phyloP scores from a whole-genome alignment of 1,284 basidiomycete genomes.

The Apiotrichum veenhuisii region DNA sequence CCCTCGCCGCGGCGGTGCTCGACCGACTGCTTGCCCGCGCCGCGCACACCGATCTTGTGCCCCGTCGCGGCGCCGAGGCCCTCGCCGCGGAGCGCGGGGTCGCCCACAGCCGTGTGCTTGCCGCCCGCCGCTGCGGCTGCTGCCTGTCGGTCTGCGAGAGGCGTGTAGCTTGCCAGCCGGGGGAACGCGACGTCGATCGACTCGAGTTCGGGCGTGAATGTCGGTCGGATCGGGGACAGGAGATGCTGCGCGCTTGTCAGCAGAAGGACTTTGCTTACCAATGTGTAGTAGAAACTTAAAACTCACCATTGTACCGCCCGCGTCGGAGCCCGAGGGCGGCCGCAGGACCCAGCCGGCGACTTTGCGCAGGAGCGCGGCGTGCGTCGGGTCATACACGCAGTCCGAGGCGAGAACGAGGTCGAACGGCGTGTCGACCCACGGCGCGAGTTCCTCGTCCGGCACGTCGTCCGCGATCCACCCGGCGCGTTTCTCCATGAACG shows the following conservation, averaged over 20 bases:
- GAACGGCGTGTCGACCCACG: slow-evolving; percentile 30
- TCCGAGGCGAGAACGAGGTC: slow-evolving; percentile 48
- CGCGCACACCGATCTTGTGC: slow-evolving; percentile 36
- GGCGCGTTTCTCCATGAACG: slow-evolving; percentile 20
- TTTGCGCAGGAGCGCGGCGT: slow-evolving; percentile 43
- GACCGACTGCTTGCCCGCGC: slow-evolving; percentile 36
- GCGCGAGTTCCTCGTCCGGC: slow-evolving; percentile 20
- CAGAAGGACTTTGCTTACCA: not conserved
- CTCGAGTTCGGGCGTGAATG: slow-evolving; percentile 48
- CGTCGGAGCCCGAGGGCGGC: slow-evolving; percentile 30
- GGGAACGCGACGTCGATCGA: slow-evolving; percentile 45
- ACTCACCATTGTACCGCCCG: slow-evolving; percentile 43
- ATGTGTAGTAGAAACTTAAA: slow-evolving; percentile 10
- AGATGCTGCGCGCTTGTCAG: slow-evolving; percentile 37
- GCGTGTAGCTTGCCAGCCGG: slow-evolving; percentile 27
- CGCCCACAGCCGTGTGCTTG: not conserved
- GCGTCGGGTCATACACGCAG: slow-evolving; percentile 49
- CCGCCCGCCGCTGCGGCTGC: slow-evolving; percentile 8
- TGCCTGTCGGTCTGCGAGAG: slow-evolving; percentile 22
- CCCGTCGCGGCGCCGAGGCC: slow-evolving; percentile 29
- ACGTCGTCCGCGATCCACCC: slow-evolving; percentile 6
- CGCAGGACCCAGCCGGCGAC: slow-evolving; percentile 42
- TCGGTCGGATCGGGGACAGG: slow-evolving; percentile 46
- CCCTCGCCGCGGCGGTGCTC: slow-evolving; percentile 45
- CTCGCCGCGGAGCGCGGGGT: slow-evolving; percentile 27